Evolutionary conservation across 352 stramenopile species (phyloP).

Genomic region (Pythium brachiatum): DNA sequence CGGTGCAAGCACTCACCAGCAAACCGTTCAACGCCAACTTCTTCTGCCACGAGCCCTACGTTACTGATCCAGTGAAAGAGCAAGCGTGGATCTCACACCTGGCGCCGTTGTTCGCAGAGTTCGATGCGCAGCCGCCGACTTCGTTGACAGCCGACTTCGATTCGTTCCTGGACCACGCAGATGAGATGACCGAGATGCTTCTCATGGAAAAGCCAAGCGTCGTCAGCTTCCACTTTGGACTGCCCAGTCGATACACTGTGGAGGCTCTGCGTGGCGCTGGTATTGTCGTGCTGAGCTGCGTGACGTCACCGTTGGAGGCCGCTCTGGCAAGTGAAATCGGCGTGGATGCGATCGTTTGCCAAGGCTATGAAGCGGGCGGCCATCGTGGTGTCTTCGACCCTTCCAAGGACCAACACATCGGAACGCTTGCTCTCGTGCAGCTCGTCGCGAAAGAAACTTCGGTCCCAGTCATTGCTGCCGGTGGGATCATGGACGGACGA

Average conservation of each 20-base stretch:
- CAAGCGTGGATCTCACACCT: slow-evolving; percentile 37
- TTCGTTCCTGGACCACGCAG: slow-evolving; percentile 34
- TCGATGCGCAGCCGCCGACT: slow-evolving; percentile 18
- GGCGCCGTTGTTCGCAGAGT: slow-evolving; percentile 36
- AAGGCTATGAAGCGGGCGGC: slow-evolving; percentile 57
- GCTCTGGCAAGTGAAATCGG: slow-evolving; percentile 14
- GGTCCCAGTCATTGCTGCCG: slow-evolving; percentile 52
- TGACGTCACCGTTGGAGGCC: slow-evolving; percentile 44
- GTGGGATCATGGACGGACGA: slow-evolving; percentile 50
- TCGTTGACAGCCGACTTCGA: slow-evolving; percentile 22
- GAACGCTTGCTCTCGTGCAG: slow-evolving; percentile 50
- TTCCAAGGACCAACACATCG: slow-evolving; percentile 22
- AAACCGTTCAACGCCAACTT: slow-evolving; percentile 59
- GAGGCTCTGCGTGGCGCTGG: slow-evolving; percentile 35
- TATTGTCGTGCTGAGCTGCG: slow-evolving; percentile 41
- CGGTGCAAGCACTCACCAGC: slow-evolving; percentile 29
- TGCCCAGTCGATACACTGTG: slow-evolving; percentile 32
- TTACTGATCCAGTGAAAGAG: slow-evolving; percentile 14
- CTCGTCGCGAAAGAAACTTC: slow-evolving; percentile 35
- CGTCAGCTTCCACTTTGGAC: slow-evolving; percentile 69
- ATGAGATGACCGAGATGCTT: slow-evolving; percentile 38
- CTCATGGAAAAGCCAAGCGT: slow-evolving; percentile 48
- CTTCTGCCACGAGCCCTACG: slow-evolving; percentile 42
- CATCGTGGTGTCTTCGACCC: slow-evolving; percentile 52
- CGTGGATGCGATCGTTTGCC: slow-evolving; percentile 50